A percentile compares a stretch with the other conserved stretches of the same genome.
These are phyloP conservation scores for Juglanconis juglandina DNA, from an alignment of 2,329 filamentous ascomycete species.

Conservation along the genomic window DNA sequence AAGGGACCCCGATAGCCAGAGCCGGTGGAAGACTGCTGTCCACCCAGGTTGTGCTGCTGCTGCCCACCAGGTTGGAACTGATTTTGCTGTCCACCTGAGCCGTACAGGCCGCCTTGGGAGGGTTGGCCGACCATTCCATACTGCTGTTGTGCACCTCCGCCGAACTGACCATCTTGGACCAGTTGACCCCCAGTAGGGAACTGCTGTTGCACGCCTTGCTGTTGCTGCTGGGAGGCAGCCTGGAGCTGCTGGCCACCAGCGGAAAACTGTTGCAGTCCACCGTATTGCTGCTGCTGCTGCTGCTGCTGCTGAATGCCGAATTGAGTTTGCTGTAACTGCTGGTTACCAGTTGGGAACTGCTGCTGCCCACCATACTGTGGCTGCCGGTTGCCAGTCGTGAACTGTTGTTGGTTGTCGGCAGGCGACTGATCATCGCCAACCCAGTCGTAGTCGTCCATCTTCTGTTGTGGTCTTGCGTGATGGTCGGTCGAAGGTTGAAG, in stretches of 20 bases:
- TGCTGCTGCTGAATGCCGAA: not conserved
- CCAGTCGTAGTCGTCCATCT: not conserved
- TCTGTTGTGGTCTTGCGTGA: not conserved
- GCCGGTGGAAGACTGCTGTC: too few relatives aligned
- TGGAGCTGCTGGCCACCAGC: not conserved
- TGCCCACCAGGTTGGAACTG: not conserved
- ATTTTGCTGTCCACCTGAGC: not conserved
- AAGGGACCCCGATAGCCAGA: too few relatives aligned
- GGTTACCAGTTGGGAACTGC: not conserved
- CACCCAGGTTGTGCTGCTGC: too few relatives aligned
- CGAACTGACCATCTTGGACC: not conserved
- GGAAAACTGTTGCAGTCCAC: too few relatives aligned
- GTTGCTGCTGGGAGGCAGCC: not conserved
- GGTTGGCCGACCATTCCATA: not conserved
- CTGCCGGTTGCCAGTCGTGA: not conserved
- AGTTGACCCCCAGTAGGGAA: not conserved
- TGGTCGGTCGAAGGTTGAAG: not conserved
- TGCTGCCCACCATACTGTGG: not conserved
- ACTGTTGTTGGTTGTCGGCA: not conserved
- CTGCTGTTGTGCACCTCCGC: not conserved
- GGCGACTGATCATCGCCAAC: not conserved
- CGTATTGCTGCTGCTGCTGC: not conserved
- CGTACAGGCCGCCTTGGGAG: not conserved
- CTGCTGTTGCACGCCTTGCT: not conserved
- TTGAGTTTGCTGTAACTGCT: not conserved